Conservation (phyloP, 768 basidiomycete species). For the Gloeopeniophorella convolvens region DNA sequence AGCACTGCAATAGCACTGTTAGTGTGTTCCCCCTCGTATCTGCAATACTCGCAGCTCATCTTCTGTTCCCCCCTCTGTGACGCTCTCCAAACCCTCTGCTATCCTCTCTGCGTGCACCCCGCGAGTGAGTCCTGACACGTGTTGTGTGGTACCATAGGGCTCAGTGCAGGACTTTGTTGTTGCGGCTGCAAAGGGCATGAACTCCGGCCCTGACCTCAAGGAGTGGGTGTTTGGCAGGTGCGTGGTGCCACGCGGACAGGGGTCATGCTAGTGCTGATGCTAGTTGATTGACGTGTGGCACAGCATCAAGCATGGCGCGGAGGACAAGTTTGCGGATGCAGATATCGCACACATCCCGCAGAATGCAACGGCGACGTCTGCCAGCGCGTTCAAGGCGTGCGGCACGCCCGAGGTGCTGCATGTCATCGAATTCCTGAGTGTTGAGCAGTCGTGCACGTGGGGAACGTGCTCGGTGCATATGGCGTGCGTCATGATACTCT, state of each 20-base stretch:
- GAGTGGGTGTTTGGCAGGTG: constrained; percentile 26
- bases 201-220: constrained; percentile 22
- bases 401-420: constrained; percentile 61
- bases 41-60: too few relatives aligned
- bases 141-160: constrained; percentile 23
- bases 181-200: constrained; percentile 26
- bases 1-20: too few relatives aligned
- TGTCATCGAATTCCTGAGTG: constrained; percentile 62
- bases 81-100: too few relatives aligned
- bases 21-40: too few relatives aligned
- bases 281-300: too few relatives aligned
- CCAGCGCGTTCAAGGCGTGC: constrained; percentile 62
- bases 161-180: constrained; percentile 26
- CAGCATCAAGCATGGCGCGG: constrained; percentile 30
- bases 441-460: constrained; percentile 61
- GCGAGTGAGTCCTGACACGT: too few relatives aligned
- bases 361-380: constrained; percentile 49
- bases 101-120: too few relatives aligned
- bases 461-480: constrained; percentile 57
- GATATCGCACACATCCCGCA: constrained; percentile 60
- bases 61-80: too few relatives aligned
- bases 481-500: background rate
- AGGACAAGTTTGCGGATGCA: constrained; percentile 47
- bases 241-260: background rate
- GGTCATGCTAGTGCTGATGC: too few relatives aligned